Evolutionary conservation across 192 early-diverging fungal genomes (phyloP).

Genomic region (Funneliformis mosseae): DNA sequence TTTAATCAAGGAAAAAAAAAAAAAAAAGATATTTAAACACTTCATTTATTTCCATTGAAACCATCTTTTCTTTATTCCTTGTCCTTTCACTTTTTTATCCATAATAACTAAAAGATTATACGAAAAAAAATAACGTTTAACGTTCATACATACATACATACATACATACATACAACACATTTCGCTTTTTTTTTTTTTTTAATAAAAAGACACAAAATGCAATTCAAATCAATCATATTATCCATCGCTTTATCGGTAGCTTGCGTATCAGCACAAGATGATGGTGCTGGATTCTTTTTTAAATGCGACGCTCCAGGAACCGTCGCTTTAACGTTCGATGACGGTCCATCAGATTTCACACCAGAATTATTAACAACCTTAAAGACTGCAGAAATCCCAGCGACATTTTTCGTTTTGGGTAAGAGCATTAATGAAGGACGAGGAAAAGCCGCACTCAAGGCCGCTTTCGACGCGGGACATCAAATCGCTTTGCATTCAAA

Average conservation of each 20-base stretch:
- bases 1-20: too few species aligned
- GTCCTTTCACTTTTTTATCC: too few species aligned
- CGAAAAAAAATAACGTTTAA: too few species aligned
- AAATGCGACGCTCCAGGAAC: conserved; percentile 38
- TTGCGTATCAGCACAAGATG: neutral
- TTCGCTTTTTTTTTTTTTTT: too few species aligned
- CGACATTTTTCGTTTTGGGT: conserved; percentile 8
- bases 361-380: conserved; percentile 6
- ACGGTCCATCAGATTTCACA: conserved; percentile 40
- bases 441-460: neutral
- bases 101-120: too few species aligned
- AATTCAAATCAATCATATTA: neutral
- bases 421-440: neutral
- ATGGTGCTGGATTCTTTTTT: neutral
- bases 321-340: conserved; percentile 57
- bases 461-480: conserved; percentile 46
- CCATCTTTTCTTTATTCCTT: too few species aligned
- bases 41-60: too few species aligned
- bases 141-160: too few species aligned
- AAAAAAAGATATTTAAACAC: too few species aligned
- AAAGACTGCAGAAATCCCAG: neutral
- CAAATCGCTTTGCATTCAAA: conserved; percentile 63
- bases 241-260: neutral
- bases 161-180: too few species aligned
- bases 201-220: too few species aligned